These are phyloP conservation scores for Oemleria cerasiformis DNA, from an alignment of 306 rosid species.

Conservation along the genomic window DNA sequence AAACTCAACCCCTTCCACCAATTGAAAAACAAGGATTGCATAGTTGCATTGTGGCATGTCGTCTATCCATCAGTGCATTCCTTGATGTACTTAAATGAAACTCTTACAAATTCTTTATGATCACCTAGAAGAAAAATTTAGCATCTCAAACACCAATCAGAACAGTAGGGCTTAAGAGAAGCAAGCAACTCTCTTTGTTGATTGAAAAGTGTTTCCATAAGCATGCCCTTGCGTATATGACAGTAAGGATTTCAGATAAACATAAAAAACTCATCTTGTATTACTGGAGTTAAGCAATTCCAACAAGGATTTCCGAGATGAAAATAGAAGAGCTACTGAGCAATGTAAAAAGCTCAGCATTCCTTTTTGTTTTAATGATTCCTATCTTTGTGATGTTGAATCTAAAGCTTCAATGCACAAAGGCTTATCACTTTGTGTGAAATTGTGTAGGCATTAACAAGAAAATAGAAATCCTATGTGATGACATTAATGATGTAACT, in stretches of 20 bases:
- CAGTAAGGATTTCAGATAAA: background rate
- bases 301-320: background rate
- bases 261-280: background rate
- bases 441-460: background rate
- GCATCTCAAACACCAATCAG: background rate
- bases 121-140: background rate
- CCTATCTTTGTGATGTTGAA: background rate
- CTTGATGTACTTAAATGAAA: background rate
- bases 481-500: background rate
- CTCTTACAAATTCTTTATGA: background rate
- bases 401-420: background rate
- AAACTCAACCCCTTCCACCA: too few relatives aligned
- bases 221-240: background rate
- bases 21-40: too few relatives aligned
- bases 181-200: background rate
- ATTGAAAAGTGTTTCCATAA: background rate
- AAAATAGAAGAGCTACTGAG: background rate
- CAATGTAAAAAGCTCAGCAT: background rate
- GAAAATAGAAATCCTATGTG: background rate
- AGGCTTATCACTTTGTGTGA: background rate
- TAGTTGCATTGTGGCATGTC: too few relatives aligned
- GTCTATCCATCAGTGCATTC: too few relatives aligned
- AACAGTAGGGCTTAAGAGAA: background rate
- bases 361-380: background rate
- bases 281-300: background rate